A percentile compares a stretch with the other conserved stretches of the same genome.
Evolutionary conservation across 2,329 filamentous ascomycete genomes (phyloP).

Genomic region (Colletotrichum abscissum): DNA sequence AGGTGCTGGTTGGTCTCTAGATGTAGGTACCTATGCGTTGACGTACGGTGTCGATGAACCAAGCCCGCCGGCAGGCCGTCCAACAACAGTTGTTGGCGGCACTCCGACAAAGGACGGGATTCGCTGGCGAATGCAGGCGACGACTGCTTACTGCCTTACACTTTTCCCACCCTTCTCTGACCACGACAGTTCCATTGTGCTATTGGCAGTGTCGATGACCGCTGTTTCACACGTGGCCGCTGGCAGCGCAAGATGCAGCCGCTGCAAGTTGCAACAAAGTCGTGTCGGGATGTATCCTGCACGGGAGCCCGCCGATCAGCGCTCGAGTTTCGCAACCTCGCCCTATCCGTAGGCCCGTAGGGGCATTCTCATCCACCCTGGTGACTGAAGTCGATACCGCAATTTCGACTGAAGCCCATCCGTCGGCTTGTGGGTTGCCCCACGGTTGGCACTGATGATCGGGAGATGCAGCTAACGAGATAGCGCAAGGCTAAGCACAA

Average conservation of each 20-base stretch:
- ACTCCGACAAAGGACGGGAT: neutral
- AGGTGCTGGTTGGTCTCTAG: neutral
- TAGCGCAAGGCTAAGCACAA: conserved; percentile 15
- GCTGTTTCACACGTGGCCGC: conserved; percentile 13
- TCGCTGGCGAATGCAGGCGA: neutral
- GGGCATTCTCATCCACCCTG: neutral
- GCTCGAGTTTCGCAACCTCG: conserved; percentile 25
- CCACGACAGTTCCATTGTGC: conserved; percentile 2
- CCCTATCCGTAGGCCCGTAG: neutral
- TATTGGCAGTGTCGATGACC: conserved; percentile 1
- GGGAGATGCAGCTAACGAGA: conserved; percentile 24
- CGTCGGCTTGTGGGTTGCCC: conserved; percentile 24
- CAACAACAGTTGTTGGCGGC: neutral
- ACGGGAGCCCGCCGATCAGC: conserved; percentile 17
- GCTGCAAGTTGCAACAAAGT: conserved; percentile 1
- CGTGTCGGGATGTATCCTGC: neutral
- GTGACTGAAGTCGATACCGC: neutral
- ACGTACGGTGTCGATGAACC: neutral
- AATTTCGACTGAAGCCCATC: conserved; percentile 24
- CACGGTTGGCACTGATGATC: conserved; percentile 30
- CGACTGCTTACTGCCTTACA: neutral
- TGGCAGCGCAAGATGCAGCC: neutral
- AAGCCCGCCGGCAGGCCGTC: neutral
- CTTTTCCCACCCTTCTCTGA: neutral
- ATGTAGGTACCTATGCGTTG: neutral